Percentiles rank a stretch among this genome's conserved stretches.
Conservation (phyloP, 1,284 basidiomycete species). For the Fomitiporia mediterranea region DNA sequence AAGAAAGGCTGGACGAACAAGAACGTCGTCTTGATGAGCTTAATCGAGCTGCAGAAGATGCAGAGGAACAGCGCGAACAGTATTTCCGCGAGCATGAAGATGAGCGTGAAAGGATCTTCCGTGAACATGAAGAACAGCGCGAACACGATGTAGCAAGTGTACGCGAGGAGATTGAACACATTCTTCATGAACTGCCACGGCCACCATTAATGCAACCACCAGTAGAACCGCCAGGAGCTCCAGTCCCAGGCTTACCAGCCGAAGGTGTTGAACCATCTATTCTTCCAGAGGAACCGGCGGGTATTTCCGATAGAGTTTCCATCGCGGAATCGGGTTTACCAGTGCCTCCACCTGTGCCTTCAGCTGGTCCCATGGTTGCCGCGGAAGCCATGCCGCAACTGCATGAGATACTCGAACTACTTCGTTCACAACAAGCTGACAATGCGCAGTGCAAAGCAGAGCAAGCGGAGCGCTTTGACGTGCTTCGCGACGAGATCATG, state of each 20-base stretch:
- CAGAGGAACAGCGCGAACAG: conserved; percentile 55
- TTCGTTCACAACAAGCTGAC: conserved; percentile 57
- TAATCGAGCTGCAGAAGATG: conserved; percentile 44
- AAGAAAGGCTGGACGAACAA: conserved; percentile 51
- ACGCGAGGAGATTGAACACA: conserved; percentile 38
- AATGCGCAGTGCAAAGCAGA: conserved; percentile 48
- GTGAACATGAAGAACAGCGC: conserved; percentile 52
- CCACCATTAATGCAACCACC: conserved; percentile 1
- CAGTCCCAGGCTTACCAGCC: background rate
- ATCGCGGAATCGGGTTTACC: conserved; percentile 10
- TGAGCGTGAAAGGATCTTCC: conserved; percentile 55
- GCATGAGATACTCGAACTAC: conserved; percentile 51
- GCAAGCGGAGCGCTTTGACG: conserved; percentile 44
- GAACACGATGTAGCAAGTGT: conserved; percentile 48
- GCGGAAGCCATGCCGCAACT: conserved; percentile 43
- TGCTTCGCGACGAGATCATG: conserved; percentile 39
- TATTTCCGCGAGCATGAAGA: conserved; percentile 62
- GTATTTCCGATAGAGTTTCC: background rate
- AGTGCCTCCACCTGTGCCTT: conserved; percentile 10
- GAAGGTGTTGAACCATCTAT: background rate
- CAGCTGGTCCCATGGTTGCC: conserved; percentile 33
- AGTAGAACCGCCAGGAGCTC: background rate
- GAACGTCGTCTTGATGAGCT: conserved; percentile 45
- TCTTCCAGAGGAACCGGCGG: background rate
- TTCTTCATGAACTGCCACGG: conserved; percentile 34